Base-by-base conservation (phyloP, 768 basidiomycete genomes). In the Boletus fagicola region DNA sequence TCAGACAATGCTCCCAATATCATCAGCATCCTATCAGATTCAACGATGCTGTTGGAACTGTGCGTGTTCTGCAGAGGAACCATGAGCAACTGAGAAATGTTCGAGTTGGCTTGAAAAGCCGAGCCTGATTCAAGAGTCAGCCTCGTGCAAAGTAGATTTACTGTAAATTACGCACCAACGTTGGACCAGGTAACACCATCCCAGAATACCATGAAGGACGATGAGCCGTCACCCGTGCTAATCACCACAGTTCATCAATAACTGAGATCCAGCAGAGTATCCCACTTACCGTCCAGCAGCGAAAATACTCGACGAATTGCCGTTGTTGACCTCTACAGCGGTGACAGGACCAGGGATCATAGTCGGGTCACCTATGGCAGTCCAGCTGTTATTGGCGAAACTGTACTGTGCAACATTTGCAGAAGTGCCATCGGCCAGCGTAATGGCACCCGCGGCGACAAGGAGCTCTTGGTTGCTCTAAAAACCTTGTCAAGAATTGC, bases 331-430 rank as follows among this genome's bases (percentile, higher is more conserved):
- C 52, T 88, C 88, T 51, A 98, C 70, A 12, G 96, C 94, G 4
- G 93, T 90, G 2, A 94, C 89, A 3, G 94, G 94, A 4, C 96
- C 96, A 45, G 94, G 92, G 24, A 98, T 77, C 47, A 83, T 78
- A 13, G 72, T 69, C 13, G 81, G 72, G 45, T 75, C 68, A 11
- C 90, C 92, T 28, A 94, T 68, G 1, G 86, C 68, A 9, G 76
- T 75, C 96, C 96, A 99, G 2, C 84, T 85, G 3, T 74, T 65
- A 66, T 93, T 94, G 36, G 80, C 63, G 65, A 95, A 84, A 57
- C 79, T 78, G 71, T 82, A 98, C 54, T 80, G 76, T 0, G 85
- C 89, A 47, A 96, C 87, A 67, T 90, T 92, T 12, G 88, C 80
- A 4, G 80, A 68, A 9, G 81, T 82, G 46, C 81, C 83, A 63